Evolutionary conservation across 139 green algal genomes (phyloP), one percentile per base, ranked within the genome.

Genomic region (Mesotaenium endlicherianum): DNA sequence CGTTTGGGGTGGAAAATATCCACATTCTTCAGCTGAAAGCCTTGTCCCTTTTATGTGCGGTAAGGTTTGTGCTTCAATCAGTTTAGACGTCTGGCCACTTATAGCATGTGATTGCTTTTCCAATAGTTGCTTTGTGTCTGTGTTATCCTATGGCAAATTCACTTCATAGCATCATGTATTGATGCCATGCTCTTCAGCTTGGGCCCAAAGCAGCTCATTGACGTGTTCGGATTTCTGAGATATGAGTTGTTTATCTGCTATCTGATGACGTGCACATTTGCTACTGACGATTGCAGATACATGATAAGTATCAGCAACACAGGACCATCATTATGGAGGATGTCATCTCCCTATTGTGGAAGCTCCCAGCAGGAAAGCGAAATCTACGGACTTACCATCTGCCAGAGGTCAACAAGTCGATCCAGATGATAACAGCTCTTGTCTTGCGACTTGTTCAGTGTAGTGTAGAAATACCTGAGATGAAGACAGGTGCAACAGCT

Each of bases 11-110:
- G 3, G 70, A 78, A 53, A 53, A 53, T 55, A 5, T 78, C 47
- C 41, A 78, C 39, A n/a, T 78, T 55, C 40, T 78, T 49, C 70
- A 78, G 70, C 34, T 78, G 70, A 49, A 53, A 38, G 45, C n/a
- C 38, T 31, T 78, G 4, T n/a, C 47, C 41, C 41, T 78, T 31
- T 47, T 55, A 3, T 78, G 70, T 8, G 36, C 70, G 30, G 70
- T 78, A 8, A 78, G 70, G 34, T 45, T 59, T 30, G 49, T 59
- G 14, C 49, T 59, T 59, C 49, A 16, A 59, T 59, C 14, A 30
- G 49, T 30, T 16, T 59, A 14, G 14, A 14, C 14, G 14, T 14
- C 49, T 30, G 49, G n/a, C n/a, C n/a, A n/a, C n/a, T n/a, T n/a
- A n/a, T n/a, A n/a, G n/a, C n/a, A n/a, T n/a, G n/a, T n/a, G n/a